Conservation (phyloP, 257 asterid species). For the Solanum piurae region DNA sequence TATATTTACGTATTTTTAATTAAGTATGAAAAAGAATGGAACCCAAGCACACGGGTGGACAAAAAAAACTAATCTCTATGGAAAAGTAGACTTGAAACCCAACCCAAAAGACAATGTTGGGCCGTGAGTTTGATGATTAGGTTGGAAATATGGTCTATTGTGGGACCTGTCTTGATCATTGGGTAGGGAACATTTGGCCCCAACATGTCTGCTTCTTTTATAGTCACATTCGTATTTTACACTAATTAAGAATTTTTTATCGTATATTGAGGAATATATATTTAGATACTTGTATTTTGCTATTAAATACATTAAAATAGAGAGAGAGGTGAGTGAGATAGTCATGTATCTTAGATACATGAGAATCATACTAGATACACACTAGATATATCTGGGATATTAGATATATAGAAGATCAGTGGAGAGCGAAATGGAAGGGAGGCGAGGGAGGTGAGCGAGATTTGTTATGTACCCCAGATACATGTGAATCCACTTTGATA, state of each 20-base stretch:
- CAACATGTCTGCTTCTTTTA: not conserved
- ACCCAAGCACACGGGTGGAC: not conserved
- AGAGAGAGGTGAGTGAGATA: too few species aligned
- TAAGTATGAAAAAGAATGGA: not conserved
- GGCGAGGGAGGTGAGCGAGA: too few species aligned
- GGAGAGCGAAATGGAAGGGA: not conserved
- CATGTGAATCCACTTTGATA: not conserved
- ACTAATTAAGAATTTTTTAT: too few species aligned
- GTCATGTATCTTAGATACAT: too few species aligned
- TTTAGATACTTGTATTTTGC: too few species aligned
- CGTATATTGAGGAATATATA: too few species aligned
- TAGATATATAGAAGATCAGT: not conserved
- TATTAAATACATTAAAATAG: too few species aligned
- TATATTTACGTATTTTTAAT: too few species aligned
- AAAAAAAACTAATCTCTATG: not conserved
- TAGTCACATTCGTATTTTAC: too few species aligned
- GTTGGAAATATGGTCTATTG: not conserved
- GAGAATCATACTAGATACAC: too few species aligned
- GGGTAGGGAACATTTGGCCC: constrained; percentile 1
- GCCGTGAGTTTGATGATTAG: not conserved
- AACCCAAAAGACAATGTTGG: not conserved
- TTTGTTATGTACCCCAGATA: not conserved
- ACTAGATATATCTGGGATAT: not conserved
- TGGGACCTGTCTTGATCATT: not conserved
- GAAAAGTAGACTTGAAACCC: not conserved